Conservation (phyloP, 2,329 filamentous ascomycete species). For the Fusarium marasasianum region DNA sequence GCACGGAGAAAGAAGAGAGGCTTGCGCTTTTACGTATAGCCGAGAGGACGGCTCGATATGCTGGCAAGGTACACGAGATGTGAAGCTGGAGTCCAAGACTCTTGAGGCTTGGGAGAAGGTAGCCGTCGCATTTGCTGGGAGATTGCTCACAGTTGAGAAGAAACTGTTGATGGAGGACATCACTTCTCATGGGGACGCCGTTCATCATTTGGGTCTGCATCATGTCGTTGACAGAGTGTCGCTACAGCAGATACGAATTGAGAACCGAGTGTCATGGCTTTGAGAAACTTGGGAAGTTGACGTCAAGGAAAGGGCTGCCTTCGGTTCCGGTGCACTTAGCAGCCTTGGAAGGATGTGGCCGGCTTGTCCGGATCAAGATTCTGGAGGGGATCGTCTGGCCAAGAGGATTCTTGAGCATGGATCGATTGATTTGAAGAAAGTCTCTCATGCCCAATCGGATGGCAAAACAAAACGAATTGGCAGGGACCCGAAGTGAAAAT, state of each 20-base stretch:
- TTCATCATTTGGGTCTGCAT: conserved; percentile 8
- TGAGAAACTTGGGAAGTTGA: rapidly evolving
- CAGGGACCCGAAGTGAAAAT: too few species aligned
- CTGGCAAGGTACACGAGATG: conserved; percentile 17
- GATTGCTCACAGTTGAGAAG: background rate
- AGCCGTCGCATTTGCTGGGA: background rate
- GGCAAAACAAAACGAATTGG: too few species aligned
- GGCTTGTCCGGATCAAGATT: too few species aligned
- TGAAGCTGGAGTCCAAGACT: background rate
- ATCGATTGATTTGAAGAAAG: too few species aligned
- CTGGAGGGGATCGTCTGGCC: too few species aligned
- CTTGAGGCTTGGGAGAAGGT: background rate
- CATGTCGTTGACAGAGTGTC: conserved; percentile 12
- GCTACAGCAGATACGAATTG: conserved; percentile 15
- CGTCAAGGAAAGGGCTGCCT: too few species aligned
- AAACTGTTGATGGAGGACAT: background rate
- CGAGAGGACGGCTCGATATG: background rate
- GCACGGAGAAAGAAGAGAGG: conserved; percentile 13
- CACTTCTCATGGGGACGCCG: conserved; percentile 26
- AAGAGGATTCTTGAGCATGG: too few species aligned
- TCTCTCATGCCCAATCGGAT: too few species aligned
- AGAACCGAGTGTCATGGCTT: background rate
- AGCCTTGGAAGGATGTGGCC: too few species aligned
- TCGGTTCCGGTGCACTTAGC: too few species aligned
- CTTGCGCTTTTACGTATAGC: conserved; percentile 14